Conservation (phyloP, 1,284 basidiomycete genomes). For the Earliella scabrosa region DNA sequence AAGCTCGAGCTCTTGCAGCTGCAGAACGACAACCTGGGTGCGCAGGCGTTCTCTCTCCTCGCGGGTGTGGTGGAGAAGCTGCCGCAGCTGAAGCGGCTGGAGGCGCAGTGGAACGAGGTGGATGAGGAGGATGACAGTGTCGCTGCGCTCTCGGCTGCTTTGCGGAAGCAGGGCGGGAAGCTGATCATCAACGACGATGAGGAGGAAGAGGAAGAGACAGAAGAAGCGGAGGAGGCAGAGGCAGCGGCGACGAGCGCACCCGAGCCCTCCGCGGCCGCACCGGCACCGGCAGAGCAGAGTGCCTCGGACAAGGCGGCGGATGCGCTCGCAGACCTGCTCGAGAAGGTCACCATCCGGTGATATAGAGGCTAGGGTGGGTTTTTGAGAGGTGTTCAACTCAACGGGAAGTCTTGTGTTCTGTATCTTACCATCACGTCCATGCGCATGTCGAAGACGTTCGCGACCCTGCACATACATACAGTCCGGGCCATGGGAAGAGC, state of each 20-base stretch:
- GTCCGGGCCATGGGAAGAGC: slow-evolving; percentile 2
- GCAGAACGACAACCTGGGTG: slow-evolving; percentile 91
- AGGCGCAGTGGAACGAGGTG: slow-evolving; percentile 88
- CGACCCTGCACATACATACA: slow-evolving; percentile 5
- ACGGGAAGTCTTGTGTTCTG: slow-evolving; percentile 15
- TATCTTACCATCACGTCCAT: slow-evolving; percentile 18
- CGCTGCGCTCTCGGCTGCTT: slow-evolving; percentile 62
- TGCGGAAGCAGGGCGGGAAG: slow-evolving; percentile 73
- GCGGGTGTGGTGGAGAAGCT: slow-evolving; percentile 70
- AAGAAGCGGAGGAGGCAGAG: slow-evolving; percentile 58
- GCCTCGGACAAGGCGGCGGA: slow-evolving; percentile 47
- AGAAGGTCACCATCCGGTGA: slow-evolving; percentile 52
- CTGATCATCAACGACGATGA: slow-evolving; percentile 70
- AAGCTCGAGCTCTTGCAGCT: slow-evolving; percentile 79
- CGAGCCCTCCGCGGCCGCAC: slow-evolving; percentile 25
- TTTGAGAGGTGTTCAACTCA: slow-evolving; percentile 6
- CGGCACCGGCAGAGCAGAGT: slow-evolving; percentile 25
- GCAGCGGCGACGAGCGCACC: slow-evolving; percentile 37
- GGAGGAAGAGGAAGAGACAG: slow-evolving; percentile 81
- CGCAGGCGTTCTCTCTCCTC: slow-evolving; percentile 69
- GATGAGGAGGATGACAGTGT: slow-evolving; percentile 78
- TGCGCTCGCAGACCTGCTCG: slow-evolving; percentile 64
- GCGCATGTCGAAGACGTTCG: background rate
- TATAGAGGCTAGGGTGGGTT: background rate
- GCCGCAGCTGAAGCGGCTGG: slow-evolving; percentile 64